Evolutionary conservation across 1,139 yeast genomes (phyloP), one percentile per base, ranked within the genome.

Genomic region (Hyphopichia fennica): DNA sequence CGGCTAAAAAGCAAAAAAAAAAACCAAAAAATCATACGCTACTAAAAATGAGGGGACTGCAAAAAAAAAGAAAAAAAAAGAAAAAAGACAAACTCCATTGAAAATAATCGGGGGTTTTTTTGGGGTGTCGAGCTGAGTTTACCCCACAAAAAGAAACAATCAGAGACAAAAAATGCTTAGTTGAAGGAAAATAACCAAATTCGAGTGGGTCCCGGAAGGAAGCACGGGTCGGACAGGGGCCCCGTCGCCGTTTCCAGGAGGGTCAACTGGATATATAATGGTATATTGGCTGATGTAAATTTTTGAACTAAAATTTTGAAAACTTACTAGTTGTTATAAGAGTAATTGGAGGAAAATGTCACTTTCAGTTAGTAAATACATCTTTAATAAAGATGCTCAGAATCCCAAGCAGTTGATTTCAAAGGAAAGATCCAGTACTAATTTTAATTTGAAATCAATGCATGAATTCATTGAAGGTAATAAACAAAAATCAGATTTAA

Each of bases 391-490:
- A n/a, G 29, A 45, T 19, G 37, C 35, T 19, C 75, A 73, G n/a
- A 56, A 63, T 41, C 73, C 75, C 8, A 58, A 58, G 8, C 57
- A 54, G 20, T 46, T 56, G 25, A 63, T 69, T 40, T 52, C 54
- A 51, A 45, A 48, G 17, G 74, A 68, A 45, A 50, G 75, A 38
- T 47, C 53, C 19, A 42, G 44, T 19, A 54, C 59, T 10, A 50
- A 51, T 16, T 66, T 69, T 44, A 63, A 67, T 45, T 48, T 66
- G 19, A 54, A 59, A 36, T 50, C 53, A 37, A 66, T 69, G 73
- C 67, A 67, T 47, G 53, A 54, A 28, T 81, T 77, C 58, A 60
- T 82, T 43, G 84, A 81, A 48, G 84, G 84, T 4, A 68, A 76
- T 38, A 72, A 76, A 43, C 65, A 64, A 38, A 66, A 65, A 47